Percentiles rank a stretch among this genome's conserved stretches.
These are phyloP conservation scores for Colletotrichum sidae DNA, from an alignment of 2,329 filamentous ascomycete genomes.

Conservation along the genomic window DNA sequence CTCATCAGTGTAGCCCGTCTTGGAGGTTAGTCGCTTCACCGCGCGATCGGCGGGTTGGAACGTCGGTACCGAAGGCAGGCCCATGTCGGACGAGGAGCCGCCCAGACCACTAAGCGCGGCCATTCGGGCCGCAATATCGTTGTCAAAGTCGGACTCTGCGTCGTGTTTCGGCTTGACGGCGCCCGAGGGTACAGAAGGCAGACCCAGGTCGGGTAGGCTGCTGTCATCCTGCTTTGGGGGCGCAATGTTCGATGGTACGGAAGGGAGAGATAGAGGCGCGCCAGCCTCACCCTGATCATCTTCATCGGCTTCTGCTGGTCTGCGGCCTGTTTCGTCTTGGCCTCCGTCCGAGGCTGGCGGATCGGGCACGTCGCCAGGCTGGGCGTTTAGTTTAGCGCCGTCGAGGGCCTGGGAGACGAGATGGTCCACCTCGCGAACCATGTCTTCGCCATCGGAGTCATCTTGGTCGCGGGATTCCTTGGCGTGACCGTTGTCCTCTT, in stretches of 20 bases:
- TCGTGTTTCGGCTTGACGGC: conserved; percentile 47
- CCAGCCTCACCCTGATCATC: conserved; percentile 36
- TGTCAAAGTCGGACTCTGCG: conserved; percentile 50
- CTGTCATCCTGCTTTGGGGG: conserved; percentile 36
- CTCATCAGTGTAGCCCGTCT: conserved; percentile 70
- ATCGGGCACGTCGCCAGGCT: conserved; percentile 4
- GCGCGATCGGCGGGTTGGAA: conserved; percentile 58
- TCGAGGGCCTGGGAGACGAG: conserved; percentile 60
- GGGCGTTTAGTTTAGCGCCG: conserved; percentile 53
- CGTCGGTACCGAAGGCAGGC: conserved; percentile 62
- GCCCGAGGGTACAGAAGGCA: conserved; percentile 60
- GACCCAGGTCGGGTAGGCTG: conserved; percentile 46
- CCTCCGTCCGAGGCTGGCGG: conserved; percentile 6
- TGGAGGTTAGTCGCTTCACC: conserved; percentile 52
- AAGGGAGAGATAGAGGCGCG: conserved; percentile 47
- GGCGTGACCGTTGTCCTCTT: not conserved
- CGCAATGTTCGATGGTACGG: conserved; percentile 53
- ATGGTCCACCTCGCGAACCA: conserved; percentile 57
- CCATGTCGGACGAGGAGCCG: conserved; percentile 42
- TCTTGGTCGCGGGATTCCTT: conserved; percentile 42
- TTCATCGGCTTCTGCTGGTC: not conserved
- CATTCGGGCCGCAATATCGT: conserved; percentile 63
- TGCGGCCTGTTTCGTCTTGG: not conserved
- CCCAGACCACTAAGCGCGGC: conserved; percentile 59
- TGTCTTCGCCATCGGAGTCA: conserved; percentile 64